phyloP scores from a whole-genome alignment of 2,329 filamentous ascomycete species.

The Fonsecaea nubica region DNA sequence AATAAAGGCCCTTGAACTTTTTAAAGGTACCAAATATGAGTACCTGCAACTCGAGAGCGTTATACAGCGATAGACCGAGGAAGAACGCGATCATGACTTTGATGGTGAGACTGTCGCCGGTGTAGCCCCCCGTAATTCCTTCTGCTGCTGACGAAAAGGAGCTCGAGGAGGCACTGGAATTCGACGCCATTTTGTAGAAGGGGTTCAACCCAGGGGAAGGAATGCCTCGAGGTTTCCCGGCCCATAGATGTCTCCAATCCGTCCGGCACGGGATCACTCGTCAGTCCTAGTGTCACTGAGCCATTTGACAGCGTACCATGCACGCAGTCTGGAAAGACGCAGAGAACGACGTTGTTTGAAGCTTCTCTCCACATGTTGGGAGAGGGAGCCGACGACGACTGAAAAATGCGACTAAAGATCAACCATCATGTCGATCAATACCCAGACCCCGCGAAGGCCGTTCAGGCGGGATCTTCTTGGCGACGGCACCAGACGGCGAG shows the following conservation, averaged over 20 bases:
- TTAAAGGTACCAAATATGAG: constrained; percentile 58
- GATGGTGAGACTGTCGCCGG: constrained; percentile 45
- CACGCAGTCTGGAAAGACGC: background rate
- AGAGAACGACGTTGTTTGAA: background rate
- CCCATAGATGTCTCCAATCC: background rate
- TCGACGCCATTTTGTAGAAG: constrained; percentile 22
- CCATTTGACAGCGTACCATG: background rate
- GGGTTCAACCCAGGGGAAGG: background rate
- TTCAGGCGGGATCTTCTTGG: background rate
- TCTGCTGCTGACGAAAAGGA: constrained; percentile 27
- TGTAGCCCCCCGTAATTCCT: constrained; percentile 34
- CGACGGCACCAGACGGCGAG: background rate
- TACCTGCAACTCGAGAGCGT: constrained; percentile 57
- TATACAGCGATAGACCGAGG: constrained; percentile 58
- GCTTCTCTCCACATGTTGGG: background rate
- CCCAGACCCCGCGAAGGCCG: constrained; percentile 9
- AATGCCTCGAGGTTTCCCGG: background rate
- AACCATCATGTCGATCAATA: constrained; percentile 11
- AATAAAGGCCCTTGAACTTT: constrained; percentile 56
- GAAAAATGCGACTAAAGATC: background rate
- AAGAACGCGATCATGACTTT: constrained; percentile 56
- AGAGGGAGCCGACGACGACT: background rate
- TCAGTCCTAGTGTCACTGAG: background rate
- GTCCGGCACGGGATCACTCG: background rate
- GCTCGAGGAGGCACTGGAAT: constrained; percentile 26